Conservation (phyloP, 176 grass and related monocot species). For the Alloteropsis semialata region DNA sequence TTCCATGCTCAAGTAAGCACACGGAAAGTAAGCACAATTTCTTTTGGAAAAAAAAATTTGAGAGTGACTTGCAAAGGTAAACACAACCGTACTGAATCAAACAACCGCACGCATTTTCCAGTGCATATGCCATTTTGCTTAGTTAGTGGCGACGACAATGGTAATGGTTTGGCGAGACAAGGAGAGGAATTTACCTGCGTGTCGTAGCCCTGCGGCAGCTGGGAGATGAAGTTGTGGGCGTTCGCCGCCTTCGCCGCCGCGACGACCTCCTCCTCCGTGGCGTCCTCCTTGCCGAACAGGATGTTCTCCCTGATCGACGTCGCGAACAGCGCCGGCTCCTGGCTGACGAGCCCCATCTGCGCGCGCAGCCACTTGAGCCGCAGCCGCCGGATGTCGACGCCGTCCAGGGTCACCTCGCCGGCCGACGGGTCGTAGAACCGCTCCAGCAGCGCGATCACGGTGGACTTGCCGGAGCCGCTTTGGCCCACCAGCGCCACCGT, state of each 20-base stretch:
- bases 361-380: conserved; percentile 86
- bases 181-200: conserved; percentile 52
- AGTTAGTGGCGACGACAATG: background rate
- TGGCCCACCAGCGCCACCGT: conserved; percentile 80
- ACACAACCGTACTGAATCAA: background rate
- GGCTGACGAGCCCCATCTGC: conserved; percentile 94
- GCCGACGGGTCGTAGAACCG: conserved; percentile 81
- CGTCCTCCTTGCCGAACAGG: conserved; percentile 90
- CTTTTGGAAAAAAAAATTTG: background rate
- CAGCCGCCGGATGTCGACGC: conserved; percentile 70
- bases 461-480: conserved; percentile 89
- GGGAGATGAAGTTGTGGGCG: conserved; percentile 97
- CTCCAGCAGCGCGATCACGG: conserved; percentile 89
- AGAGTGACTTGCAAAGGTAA: conserved; percentile 29
- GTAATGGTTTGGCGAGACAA: background rate
- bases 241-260: conserved; percentile 74
- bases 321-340: conserved; percentile 94
- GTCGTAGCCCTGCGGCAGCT: conserved; percentile 84
- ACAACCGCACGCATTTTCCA: background rate
- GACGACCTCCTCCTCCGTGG: conserved; percentile 73
- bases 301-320: conserved; percentile 93
- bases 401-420: conserved; percentile 72
- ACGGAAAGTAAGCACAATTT: background rate
- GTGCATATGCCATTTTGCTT: background rate
- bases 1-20: background rate